Evolutionary conservation across 345 rosid species (phyloP).

Genomic region (Dipteronia sinensis): DNA sequence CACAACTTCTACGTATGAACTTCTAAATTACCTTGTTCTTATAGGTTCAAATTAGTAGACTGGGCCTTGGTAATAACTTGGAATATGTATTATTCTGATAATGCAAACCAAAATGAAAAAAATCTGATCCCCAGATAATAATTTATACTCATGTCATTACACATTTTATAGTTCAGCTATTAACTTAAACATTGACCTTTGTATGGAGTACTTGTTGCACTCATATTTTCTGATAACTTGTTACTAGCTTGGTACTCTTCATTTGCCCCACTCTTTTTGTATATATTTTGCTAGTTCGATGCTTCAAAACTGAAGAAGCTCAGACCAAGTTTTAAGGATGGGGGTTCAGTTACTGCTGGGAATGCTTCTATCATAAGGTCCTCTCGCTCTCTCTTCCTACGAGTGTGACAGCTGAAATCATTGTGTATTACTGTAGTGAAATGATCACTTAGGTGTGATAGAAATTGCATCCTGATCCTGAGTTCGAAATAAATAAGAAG

Average conservation of each 20-base stretch:
- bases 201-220: neutral
- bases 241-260: constrained; percentile 9
- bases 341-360: constrained; percentile 95
- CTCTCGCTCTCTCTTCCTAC: neutral
- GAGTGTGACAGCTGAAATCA: neutral
- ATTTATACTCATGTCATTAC: neutral
- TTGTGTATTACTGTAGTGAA: neutral
- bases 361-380: constrained; percentile 95
- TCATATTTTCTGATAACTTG: constrained; percentile 6
- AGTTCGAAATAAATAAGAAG: constrained; percentile 3
- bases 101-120: neutral
- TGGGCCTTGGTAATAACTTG: neutral
- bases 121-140: neutral
- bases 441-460: neutral
- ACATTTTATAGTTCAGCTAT: neutral
- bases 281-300: constrained; percentile 59
- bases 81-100: neutral
- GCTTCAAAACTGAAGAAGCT: constrained; percentile 78
- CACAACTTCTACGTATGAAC: neutral
- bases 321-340: constrained; percentile 84
- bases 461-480: neutral
- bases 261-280: neutral
- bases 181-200: neutral
- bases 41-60: neutral
- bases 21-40: neutral